A percentile compares a stretch with the other conserved stretches of the same genome.
Evolutionary conservation across 805 yeast genomes (phyloP).

Genomic region (Hagleromyces aurorensis): DNA sequence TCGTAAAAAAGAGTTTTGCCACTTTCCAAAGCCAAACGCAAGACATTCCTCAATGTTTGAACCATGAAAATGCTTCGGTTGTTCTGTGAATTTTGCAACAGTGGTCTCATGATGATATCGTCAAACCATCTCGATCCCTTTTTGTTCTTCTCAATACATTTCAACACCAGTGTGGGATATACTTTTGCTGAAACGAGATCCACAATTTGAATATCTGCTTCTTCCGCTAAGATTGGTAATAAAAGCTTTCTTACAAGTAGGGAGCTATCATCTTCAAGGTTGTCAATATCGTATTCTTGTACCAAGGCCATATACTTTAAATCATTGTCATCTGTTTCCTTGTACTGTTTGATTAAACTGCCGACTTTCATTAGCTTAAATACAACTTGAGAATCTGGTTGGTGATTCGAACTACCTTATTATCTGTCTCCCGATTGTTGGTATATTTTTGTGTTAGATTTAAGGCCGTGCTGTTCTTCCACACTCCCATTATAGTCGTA

Average conservation of each 20-base stretch:
- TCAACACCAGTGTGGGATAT: constrained; percentile 36
- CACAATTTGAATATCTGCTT: constrained; percentile 42
- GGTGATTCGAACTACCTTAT: no score
- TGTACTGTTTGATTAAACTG: constrained; percentile 12
- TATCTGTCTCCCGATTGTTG: no score
- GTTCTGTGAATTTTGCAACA: constrained; percentile 3
- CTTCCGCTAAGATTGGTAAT: constrained; percentile 31
- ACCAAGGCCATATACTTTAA: constrained; percentile 59
- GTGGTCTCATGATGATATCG: constrained; percentile 7
- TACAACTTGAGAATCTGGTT: no score
- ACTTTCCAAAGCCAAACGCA: constrained; percentile 1
- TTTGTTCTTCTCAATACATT: constrained; percentile 28
- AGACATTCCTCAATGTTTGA: constrained; percentile 15
- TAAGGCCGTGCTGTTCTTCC: no score
- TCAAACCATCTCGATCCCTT: constrained; percentile 7
- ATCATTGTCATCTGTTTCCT: constrained; percentile 21
- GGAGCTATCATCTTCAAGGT: constrained; percentile 58
- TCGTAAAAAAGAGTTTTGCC: constrained; percentile 1
- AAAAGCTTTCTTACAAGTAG: constrained; percentile 46
- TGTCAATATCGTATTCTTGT: constrained; percentile 74
- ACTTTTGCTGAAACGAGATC: constrained; percentile 38
- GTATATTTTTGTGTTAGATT: no score
- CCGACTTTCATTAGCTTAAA: constrained; percentile 9
- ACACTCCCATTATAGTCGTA: no score
- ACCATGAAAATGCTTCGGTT: constrained; percentile 7